These are phyloP conservation scores for Glomus cerebriforme DNA, from an alignment of 192 early-diverging fungal genomes.

Conservation along the genomic window DNA sequence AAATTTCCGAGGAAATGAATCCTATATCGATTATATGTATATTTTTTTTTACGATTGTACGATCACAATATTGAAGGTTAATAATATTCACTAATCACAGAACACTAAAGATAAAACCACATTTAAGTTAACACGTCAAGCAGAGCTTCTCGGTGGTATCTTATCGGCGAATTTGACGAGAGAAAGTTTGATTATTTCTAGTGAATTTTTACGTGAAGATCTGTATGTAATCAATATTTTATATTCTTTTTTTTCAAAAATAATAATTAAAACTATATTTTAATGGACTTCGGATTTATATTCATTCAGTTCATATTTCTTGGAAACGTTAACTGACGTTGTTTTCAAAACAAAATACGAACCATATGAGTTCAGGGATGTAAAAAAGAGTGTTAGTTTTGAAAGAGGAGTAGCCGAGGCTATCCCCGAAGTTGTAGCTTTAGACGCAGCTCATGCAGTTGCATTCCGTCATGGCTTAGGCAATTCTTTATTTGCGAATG, in stretches of 20 bases:
- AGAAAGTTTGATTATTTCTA: constrained; percentile 83
- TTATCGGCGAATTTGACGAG: constrained; percentile 79
- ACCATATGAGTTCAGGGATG: constrained; percentile 84
- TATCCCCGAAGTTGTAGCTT: constrained; percentile 63
- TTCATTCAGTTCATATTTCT: constrained; percentile 62
- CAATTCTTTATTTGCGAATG: constrained; percentile 85
- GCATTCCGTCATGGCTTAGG: constrained; percentile 96
- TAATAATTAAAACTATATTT: neutral
- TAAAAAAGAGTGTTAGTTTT: constrained; percentile 58
- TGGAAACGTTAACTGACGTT: constrained; percentile 79
- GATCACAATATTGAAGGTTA: neutral
- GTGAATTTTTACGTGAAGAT: constrained; percentile 89
- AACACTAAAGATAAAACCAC: constrained; percentile 81
- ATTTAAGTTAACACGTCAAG: constrained; percentile 85
- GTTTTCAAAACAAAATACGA: constrained; percentile 80
- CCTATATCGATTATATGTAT: neutral
- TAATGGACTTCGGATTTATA: neutral
- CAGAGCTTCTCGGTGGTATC: constrained; percentile 87
- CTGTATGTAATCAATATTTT: constrained; percentile 56
- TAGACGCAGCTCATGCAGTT: constrained; percentile 83
- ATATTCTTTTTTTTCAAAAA: neutral
- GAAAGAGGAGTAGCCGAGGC: constrained; percentile 68
- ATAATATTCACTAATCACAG: constrained; percentile 39
- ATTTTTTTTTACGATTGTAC: neutral
- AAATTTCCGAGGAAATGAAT: neutral